These are phyloP conservation scores for Penicillium bovifimosum DNA, from an alignment of 495 filamentous ascomycete species.

Conservation along the genomic window DNA sequence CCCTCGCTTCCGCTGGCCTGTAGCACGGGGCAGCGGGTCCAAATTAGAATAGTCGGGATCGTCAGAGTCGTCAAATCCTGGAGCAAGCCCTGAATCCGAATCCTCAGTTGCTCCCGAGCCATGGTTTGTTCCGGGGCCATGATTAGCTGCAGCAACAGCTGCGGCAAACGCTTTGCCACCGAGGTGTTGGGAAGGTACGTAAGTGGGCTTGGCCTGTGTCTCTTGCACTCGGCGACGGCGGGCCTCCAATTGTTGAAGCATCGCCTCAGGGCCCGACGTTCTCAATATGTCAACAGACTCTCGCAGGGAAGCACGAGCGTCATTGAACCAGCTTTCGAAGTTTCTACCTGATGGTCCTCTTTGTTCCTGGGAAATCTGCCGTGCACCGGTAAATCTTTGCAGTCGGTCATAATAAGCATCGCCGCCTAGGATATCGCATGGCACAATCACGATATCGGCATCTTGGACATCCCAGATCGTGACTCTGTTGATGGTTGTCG, in stretches of 20 bases:
- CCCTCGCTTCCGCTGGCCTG: neutral
- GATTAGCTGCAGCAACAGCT: no score
- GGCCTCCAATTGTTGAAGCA: conserved; percentile 24
- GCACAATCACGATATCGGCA: conserved; percentile 54
- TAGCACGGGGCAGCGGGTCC: neutral
- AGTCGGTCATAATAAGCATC: conserved; percentile 45
- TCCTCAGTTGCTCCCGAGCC: neutral
- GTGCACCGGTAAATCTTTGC: conserved; percentile 46
- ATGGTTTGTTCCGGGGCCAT: no score
- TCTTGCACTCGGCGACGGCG: conserved; percentile 21
- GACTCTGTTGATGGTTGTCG: conserved; percentile 4
- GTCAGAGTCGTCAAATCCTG: conserved; percentile 1
- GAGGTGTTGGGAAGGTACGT: conserved; percentile 30
- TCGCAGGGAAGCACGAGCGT: conserved; percentile 34
- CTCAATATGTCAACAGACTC: conserved; percentile 36
- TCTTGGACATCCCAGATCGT: conserved; percentile 38
- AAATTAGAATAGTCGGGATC: no score
- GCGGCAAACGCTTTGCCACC: conserved; percentile 19
- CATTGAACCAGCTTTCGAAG: conserved; percentile 51
- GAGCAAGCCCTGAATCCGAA: neutral
- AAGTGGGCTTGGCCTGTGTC: conserved; percentile 16
- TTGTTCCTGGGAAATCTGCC: conserved; percentile 30
- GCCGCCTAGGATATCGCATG: conserved; percentile 41
- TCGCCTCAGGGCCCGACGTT: conserved; percentile 16
- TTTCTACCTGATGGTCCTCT: conserved; percentile 29